Evolutionary conservation across 169 alveolate species (phyloP), one percentile per base, ranked within the genome.

Genomic region (Cyclospora cayetanensis): DNA sequence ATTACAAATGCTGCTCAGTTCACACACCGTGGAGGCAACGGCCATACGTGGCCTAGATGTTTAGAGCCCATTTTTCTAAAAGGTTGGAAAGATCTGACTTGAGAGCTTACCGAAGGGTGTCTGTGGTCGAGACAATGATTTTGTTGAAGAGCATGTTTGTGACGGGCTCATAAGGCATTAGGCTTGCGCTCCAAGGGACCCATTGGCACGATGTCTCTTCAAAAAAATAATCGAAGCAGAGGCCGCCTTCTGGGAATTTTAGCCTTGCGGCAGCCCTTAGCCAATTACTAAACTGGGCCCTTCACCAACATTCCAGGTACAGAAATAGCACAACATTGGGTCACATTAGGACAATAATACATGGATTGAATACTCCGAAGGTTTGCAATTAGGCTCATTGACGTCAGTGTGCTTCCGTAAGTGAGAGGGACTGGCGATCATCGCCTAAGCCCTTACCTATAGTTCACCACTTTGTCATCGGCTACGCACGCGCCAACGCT

Each of bases 171-270:
- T 95, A 96, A 2, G 96, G 96, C 91, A 80, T 80, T 89, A 96
- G 92, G 77, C 79, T 90, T 27, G 94, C 94, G 50, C 94, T 94
- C 98, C 98, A 96, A 72, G 88, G 94, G 27, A 91, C 94, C 98
- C 98, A 96, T 37, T 94, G 93, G 53, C 93, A 72, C 55, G 88
- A 92, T 25, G 74, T 95, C 35, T 97, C 97, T 84, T 97, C 98
- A 66, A 94, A 98, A 94, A 91, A 95, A 93, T 96, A 98, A 91
- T 98, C 99, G 92, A 94, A 96, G 91, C 97, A 96, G 29, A 94
- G 95, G 60, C 99, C 99, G 68, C 95, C 95, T 80, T 98, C 99
- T 0, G 99, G 99, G 97, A 97, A 97, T 90, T 97, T 96, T 25
- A 97, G 91, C 88, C 97, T 97, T 43, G 97, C 95, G n/a, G 94